Conservation (phyloP, 1,284 basidiomycete species). For the Ceratobasidium sp. region DNA sequence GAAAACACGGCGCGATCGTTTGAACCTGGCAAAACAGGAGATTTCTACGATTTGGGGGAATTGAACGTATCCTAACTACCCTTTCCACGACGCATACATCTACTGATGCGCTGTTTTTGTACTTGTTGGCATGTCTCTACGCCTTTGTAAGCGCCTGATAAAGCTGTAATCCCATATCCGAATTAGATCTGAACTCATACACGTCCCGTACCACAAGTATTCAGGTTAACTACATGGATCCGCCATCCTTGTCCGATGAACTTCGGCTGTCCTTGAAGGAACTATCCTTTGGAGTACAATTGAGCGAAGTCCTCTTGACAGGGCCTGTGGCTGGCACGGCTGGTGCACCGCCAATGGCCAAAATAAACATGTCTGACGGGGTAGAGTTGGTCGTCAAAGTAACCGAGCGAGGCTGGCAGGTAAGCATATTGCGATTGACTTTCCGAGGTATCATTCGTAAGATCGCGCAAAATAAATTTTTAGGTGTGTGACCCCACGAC, state of each 20-base stretch:
- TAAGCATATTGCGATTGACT: background rate
- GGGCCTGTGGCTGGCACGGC: constrained; percentile 20
- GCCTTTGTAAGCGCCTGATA: background rate
- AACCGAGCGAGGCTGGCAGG: constrained; percentile 43
- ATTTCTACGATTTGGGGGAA: constrained; percentile 37
- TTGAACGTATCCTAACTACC: background rate
- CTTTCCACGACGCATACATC: background rate
- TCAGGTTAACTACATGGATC: constrained; percentile 21
- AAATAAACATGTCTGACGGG: constrained; percentile 31
- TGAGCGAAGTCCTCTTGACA: constrained; percentile 12
- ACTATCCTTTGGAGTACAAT: constrained; percentile 34
- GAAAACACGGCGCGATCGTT: constrained; percentile 33
- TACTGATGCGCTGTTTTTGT: too few species aligned
- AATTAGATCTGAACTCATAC: background rate
- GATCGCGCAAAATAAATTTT: too few species aligned
- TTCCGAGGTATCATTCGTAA: background rate
- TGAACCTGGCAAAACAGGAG: constrained; percentile 29
- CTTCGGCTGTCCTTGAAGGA: constrained; percentile 26
- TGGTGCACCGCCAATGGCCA: constrained; percentile 41
- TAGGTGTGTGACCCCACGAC: constrained; percentile 38
- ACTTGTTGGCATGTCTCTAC: background rate
- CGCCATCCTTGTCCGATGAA: constrained; percentile 37
- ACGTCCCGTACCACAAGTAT: background rate
- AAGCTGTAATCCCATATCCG: background rate
- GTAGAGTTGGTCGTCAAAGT: constrained; percentile 17